Conservation (phyloP, 768 basidiomycete species). For the Tricholomella constricta region DNA sequence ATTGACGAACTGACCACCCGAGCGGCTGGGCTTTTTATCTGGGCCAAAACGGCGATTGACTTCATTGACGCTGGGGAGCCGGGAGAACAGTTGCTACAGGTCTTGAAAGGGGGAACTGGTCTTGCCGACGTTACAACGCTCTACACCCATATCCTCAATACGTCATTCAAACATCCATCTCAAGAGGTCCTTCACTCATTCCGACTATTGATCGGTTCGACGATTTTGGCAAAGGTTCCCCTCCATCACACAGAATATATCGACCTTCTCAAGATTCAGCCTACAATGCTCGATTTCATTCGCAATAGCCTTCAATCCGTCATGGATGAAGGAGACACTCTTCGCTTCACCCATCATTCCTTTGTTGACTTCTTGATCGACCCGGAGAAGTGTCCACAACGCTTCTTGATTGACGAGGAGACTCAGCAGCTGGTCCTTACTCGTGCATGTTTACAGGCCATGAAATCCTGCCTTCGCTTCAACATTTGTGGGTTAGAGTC, state of each 20-base stretch:
- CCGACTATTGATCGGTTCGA: slow-evolving; percentile 19
- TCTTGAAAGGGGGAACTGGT: slow-evolving; percentile 12
- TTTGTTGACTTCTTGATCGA: slow-evolving; percentile 28
- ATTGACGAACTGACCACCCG: slow-evolving; percentile 22
- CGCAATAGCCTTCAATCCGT: slow-evolving; percentile 22
- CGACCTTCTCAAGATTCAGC: neutral
- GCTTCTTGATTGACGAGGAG: slow-evolving; percentile 17
- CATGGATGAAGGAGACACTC: slow-evolving; percentile 10
- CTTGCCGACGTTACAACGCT: slow-evolving; percentile 19
- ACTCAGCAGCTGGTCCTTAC: slow-evolving; percentile 14
- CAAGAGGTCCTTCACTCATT: slow-evolving; percentile 14
- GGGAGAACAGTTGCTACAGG: slow-evolving; percentile 7
- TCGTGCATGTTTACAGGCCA: slow-evolving; percentile 6
- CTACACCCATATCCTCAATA: slow-evolving; percentile 21
- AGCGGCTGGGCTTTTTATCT: slow-evolving; percentile 32
- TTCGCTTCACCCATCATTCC: slow-evolving; percentile 26
- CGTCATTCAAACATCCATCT: slow-evolving; percentile 14
- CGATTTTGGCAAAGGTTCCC: slow-evolving; percentile 24
- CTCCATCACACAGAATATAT: slow-evolving; percentile 1
- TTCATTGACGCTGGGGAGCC: slow-evolving; percentile 21
- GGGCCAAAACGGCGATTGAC: slow-evolving; percentile 24
- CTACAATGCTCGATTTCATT: slow-evolving; percentile 16
- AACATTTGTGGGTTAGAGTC: slow-evolving; percentile 17
- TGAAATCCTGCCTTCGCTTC: slow-evolving; percentile 13
- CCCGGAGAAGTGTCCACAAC: slow-evolving; percentile 10